phyloP scores from a whole-genome alignment of 768 basidiomycete species.

The Pulveroboletus frians region DNA sequence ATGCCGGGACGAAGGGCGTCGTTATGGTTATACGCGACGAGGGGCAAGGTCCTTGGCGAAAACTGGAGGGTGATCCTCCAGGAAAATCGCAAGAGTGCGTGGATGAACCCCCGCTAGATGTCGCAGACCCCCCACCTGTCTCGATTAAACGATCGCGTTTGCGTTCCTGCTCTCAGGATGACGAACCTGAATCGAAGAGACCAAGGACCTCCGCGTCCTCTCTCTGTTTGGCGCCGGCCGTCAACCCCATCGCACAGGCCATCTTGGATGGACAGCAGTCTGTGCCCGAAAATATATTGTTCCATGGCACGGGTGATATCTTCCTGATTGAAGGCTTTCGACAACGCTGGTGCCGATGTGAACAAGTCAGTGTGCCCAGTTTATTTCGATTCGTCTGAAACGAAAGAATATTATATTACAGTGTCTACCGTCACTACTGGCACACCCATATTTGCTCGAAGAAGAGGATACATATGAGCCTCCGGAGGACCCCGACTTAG shows the following conservation, averaged over 20 bases:
- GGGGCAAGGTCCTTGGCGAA: slow-evolving; percentile 46
- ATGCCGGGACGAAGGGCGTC: slow-evolving; percentile 65
- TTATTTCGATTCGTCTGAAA: not conserved
- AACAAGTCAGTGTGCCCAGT: slow-evolving; percentile 37
- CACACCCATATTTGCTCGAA: slow-evolving; percentile 56
- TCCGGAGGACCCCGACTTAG: slow-evolving; percentile 81
- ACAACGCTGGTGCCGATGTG: slow-evolving; percentile 75
- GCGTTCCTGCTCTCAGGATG: slow-evolving; percentile 18
- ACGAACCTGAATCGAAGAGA: slow-evolving; percentile 40
- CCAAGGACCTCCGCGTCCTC: slow-evolving; percentile 34
- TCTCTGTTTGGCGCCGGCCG: slow-evolving; percentile 54
- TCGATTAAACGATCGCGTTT: slow-evolving; percentile 44
- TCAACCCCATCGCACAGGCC: slow-evolving; percentile 41
- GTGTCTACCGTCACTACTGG: slow-evolving; percentile 56
- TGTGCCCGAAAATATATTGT: slow-evolving; percentile 13
- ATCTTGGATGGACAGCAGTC: slow-evolving; percentile 32
- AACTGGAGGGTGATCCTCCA: slow-evolving; percentile 34
- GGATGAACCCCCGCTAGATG: slow-evolving; percentile 18
- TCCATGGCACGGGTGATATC: slow-evolving; percentile 61
- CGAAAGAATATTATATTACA: slow-evolving; percentile 23
- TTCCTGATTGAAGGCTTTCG: slow-evolving; percentile 74
- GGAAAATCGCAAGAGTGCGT: not conserved
- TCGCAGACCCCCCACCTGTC: slow-evolving; percentile 20
- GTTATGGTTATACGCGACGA: slow-evolving; percentile 60
- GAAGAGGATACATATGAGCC: slow-evolving; percentile 84